These are phyloP conservation scores for Puccinia horiana DNA, from an alignment of 1,284 basidiomycete species.

Conservation along the genomic window DNA sequence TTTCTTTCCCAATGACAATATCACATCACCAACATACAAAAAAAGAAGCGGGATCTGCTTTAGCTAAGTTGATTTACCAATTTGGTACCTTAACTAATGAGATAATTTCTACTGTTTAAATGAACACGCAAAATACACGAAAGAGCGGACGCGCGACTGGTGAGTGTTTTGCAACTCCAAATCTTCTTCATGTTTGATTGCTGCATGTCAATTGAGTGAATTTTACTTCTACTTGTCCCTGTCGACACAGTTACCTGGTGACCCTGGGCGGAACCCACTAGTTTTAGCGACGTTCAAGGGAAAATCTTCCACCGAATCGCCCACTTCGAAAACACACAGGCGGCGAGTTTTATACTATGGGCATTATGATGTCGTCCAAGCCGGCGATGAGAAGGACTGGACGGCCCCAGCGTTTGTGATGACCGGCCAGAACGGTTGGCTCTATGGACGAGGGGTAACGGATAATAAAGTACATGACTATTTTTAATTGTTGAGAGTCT, in stretches of 20 bases:
- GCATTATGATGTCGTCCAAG: conserved; percentile 90
- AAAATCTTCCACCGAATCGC: conserved; percentile 49
- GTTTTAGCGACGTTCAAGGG: conserved; percentile 83
- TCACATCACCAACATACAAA: background rate
- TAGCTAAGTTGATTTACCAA: background rate
- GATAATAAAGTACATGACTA: conserved; percentile 56
- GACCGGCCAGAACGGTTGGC: conserved; percentile 81
- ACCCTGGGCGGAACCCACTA: conserved; percentile 68
- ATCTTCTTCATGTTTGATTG: conserved; percentile 56
- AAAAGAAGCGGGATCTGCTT: background rate
- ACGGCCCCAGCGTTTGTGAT: conserved; percentile 80
- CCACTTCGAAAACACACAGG: conserved; percentile 60
- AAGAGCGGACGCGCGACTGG: conserved; percentile 73
- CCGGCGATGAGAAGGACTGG: conserved; percentile 71
- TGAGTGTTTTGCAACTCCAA: conserved; percentile 55
- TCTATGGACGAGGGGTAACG: conserved; percentile 83
- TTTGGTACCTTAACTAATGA: background rate
- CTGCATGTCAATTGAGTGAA: background rate
- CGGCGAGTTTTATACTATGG: conserved; percentile 83
- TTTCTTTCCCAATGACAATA: background rate
- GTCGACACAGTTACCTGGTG: conserved; percentile 60
- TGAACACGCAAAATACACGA: background rate
- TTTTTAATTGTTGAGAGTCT: background rate
- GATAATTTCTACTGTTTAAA: background rate
- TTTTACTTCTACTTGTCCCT: conserved; percentile 19